Conservation (phyloP, 352 stramenopile genomes). For the Aphanomyces cochlioides region DNA sequence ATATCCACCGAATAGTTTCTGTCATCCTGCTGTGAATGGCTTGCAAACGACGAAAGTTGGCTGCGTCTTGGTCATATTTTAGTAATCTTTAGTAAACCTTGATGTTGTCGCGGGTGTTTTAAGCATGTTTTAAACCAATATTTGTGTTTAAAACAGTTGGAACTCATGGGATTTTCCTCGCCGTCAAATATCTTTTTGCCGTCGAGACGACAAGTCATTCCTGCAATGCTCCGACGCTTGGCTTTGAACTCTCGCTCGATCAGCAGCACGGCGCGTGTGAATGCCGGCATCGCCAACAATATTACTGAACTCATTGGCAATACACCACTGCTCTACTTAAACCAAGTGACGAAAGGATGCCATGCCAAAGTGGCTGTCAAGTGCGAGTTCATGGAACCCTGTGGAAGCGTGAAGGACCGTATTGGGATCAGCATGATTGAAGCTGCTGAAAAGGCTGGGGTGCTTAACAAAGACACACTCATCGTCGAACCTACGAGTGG, state of each 20-base stretch:
- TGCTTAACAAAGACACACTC: slow-evolving; percentile 66
- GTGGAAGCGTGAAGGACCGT: slow-evolving; percentile 80
- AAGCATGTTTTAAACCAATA: too few relatives aligned
- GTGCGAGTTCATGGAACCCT: slow-evolving; percentile 89
- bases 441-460: slow-evolving; percentile 61
- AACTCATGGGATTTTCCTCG: too few relatives aligned
- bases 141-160: too few relatives aligned
- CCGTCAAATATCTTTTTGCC: too few relatives aligned
- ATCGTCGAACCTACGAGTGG: slow-evolving; percentile 94
- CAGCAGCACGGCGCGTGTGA: background rate
- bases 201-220: too few relatives aligned
- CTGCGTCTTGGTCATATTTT: too few relatives aligned
- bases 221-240: slow-evolving; percentile 12
- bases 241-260: background rate
- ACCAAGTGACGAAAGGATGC: slow-evolving; percentile 70
- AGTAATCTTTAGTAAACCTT: too few relatives aligned
- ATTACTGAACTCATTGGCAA: slow-evolving; percentile 94
- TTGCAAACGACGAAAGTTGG: too few relatives aligned
- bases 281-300: slow-evolving; percentile 84
- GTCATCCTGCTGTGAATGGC: too few relatives aligned
- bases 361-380: slow-evolving; percentile 86
- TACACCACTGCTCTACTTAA: slow-evolving; percentile 92
- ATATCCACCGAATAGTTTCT: too few relatives aligned
- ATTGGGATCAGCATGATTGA: slow-evolving; percentile 85
- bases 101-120: too few relatives aligned